Conservation (phyloP, 23 red algal species). For the Agarophyton chilense region DNA sequence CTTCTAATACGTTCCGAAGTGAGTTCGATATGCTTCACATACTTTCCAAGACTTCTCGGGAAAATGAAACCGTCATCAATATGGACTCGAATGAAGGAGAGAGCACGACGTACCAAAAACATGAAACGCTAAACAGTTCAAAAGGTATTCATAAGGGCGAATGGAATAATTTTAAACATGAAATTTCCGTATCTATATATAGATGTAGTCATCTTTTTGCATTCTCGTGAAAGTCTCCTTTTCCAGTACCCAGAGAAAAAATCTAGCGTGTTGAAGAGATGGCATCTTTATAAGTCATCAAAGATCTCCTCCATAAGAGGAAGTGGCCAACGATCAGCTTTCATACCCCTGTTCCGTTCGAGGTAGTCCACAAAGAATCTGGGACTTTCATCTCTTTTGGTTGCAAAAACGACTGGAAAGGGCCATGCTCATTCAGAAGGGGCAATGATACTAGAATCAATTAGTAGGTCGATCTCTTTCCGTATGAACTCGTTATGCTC, state of each 20-base stretch:
- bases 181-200: not conserved
- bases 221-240: too few species aligned
- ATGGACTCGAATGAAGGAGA: not conserved
- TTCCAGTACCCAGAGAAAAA: too few species aligned
- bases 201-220: too few species aligned
- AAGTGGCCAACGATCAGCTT: conserved; percentile 17
- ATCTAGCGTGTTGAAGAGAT: too few species aligned
- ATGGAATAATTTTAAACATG: not conserved
- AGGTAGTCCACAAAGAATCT: conserved; percentile 12
- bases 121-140: not conserved
- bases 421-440: not conserved
- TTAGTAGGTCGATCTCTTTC: not conserved
- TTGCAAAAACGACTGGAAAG: not conserved
- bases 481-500: not conserved
- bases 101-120: too few species aligned
- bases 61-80: not conserved
- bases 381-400: not conserved
- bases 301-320: not conserved
- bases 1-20: not conserved
- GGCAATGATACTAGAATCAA: not conserved
- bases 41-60: not conserved
- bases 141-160: conserved; percentile 1
- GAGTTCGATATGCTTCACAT: not conserved
- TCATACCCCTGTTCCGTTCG: not conserved
- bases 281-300: too few species aligned